These are phyloP conservation scores for Lasiodiplodia sp. DNA, from an alignment of 2,329 filamentous ascomycete genomes.

Conservation along the genomic window DNA sequence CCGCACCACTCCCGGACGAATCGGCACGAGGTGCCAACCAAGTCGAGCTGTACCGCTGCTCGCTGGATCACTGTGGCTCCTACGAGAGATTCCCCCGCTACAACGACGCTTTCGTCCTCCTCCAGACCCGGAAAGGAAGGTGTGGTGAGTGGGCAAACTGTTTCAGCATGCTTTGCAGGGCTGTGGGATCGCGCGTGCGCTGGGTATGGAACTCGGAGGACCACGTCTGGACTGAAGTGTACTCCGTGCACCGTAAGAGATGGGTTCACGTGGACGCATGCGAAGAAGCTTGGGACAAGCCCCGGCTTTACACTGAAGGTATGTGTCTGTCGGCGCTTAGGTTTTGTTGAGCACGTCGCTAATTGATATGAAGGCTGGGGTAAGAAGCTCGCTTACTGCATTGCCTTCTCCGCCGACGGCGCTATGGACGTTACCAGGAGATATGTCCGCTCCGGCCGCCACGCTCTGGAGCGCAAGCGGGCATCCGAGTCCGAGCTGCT, in stretches of 20 bases:
- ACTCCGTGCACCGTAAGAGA: slow-evolving; percentile 88
- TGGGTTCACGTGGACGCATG: slow-evolving; percentile 98
- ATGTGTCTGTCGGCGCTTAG: slow-evolving; percentile 40
- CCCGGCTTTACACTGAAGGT: slow-evolving; percentile 87
- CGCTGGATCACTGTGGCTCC: slow-evolving; percentile 73
- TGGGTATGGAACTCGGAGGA: slow-evolving; percentile 99
- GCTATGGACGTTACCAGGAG: slow-evolving; percentile 72
- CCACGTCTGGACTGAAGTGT: slow-evolving; percentile 97
- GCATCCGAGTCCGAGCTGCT: slow-evolving; percentile 90
- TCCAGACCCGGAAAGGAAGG: slow-evolving; percentile 85
- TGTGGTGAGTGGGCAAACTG: slow-evolving; percentile 98
- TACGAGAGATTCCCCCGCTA: slow-evolving; percentile 93
- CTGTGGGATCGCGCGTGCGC: slow-evolving; percentile 85
- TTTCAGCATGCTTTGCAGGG: slow-evolving; percentile 97
- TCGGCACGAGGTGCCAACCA: slow-evolving; percentile 83
- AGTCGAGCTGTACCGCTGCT: slow-evolving; percentile 91
- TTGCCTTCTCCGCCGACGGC: slow-evolving; percentile 93
- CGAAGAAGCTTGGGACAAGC: slow-evolving; percentile 95
- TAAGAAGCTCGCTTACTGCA: slow-evolving; percentile 95
- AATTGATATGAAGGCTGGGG: slow-evolving; percentile 72
- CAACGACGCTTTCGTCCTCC: slow-evolving; percentile 89
- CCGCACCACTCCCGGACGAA: slow-evolving; percentile 86
- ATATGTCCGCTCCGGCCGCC: slow-evolving; percentile 74
- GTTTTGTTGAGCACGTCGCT: slow-evolving; percentile 31
- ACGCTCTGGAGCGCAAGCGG: slow-evolving; percentile 76